Evolutionary conservation across 306 rosid species (phyloP).

Genomic region (Sechiopsis laciniata): DNA sequence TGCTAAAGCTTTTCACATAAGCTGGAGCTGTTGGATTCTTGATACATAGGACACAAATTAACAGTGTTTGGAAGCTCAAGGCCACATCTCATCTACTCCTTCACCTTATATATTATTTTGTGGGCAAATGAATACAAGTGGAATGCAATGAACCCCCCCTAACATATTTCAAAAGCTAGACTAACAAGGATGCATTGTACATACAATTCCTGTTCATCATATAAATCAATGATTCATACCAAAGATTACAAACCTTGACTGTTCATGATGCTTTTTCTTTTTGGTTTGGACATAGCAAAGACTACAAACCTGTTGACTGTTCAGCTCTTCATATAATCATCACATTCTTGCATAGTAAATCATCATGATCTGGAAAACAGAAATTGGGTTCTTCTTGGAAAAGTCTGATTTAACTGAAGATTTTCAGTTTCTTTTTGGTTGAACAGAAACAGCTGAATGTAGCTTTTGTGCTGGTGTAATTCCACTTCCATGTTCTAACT

Average conservation of each 20-base stretch:
- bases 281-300: no score
- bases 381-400: background rate
- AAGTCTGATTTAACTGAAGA: background rate
- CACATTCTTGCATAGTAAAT: no score
- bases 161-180: no score
- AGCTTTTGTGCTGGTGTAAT: constrained; percentile 8
- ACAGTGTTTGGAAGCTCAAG: background rate
- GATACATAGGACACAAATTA: constrained; percentile 19
- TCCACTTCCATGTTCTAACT: background rate
- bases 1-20: constrained; percentile 8
- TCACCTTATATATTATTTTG: background rate
- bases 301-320: no score
- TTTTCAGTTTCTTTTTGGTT: constrained; percentile 13
- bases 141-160: no score
- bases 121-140: constrained; percentile 14
- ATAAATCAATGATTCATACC: no score
- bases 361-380: no score
- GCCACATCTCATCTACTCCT: background rate
- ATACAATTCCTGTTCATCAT: no score
- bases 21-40: constrained; percentile 18
- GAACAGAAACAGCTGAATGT: background rate
- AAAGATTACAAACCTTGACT: no score
- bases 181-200: no score
- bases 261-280: no score
- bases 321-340: no score